Conservation (phyloP, 768 basidiomycete genomes). For the Suillus subalutaceus region DNA sequence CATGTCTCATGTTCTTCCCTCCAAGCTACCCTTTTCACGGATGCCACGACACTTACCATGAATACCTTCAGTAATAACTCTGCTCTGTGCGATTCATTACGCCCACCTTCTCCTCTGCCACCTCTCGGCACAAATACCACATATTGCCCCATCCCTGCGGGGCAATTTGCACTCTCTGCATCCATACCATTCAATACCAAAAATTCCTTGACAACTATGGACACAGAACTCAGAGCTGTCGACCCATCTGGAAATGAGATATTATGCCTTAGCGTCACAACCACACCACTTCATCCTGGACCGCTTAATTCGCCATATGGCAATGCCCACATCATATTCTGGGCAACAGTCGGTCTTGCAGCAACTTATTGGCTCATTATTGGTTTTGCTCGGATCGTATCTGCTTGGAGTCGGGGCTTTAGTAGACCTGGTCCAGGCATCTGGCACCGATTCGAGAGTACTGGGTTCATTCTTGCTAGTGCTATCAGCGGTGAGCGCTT, state of each 20-base stretch:
- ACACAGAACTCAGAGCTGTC: slow-evolving; percentile 84
- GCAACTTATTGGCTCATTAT: slow-evolving; percentile 84
- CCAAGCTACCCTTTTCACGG: slow-evolving; percentile 84
- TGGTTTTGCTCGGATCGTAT: slow-evolving; percentile 76
- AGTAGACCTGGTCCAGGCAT: slow-evolving; percentile 57
- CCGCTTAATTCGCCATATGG: slow-evolving; percentile 63
- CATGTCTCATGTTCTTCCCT: slow-evolving; percentile 18
- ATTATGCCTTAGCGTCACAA: slow-evolving; percentile 76
- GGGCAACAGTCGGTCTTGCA: slow-evolving; percentile 72
- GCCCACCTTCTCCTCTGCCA: slow-evolving; percentile 75
- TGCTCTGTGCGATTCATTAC: slow-evolving; percentile 78
- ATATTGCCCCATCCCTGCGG: slow-evolving; percentile 81
- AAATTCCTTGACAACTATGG: slow-evolving; percentile 80
- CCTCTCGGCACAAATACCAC: slow-evolving; percentile 36
- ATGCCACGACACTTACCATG: slow-evolving; percentile 80
- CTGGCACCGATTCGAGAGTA: slow-evolving; percentile 77
- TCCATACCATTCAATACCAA: slow-evolving; percentile 65
- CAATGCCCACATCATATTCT: slow-evolving; percentile 66
- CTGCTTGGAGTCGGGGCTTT: slow-evolving; percentile 82
- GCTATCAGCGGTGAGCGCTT: slow-evolving; percentile 92
- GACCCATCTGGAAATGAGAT: slow-evolving; percentile 85
- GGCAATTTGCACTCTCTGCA: slow-evolving; percentile 81
- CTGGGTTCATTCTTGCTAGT: slow-evolving; percentile 88
- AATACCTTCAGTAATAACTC: slow-evolving; percentile 69
- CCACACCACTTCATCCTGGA: slow-evolving; percentile 75